Percentiles rank a stretch among this genome's conserved stretches.
Evolutionary conservation across 2,329 filamentous ascomycete species (phyloP).

Genomic region (Fusarium beomiforme): DNA sequence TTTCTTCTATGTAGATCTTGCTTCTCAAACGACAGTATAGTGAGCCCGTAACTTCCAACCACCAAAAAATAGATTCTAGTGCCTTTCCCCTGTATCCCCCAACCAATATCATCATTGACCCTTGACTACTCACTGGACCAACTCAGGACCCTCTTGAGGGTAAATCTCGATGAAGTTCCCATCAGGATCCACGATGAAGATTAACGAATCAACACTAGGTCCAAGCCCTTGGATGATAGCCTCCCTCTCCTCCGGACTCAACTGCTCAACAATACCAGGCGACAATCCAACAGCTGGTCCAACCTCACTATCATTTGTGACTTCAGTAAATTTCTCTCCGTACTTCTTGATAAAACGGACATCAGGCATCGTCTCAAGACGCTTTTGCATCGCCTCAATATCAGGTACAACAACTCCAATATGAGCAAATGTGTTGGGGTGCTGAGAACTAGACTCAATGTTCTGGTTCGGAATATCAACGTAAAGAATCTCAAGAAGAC

Average conservation of each 20-base stretch:
- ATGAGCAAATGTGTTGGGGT: not conserved
- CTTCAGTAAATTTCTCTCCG: not conserved
- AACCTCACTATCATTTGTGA: not conserved
- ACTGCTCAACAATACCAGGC: not conserved
- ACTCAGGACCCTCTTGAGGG: not conserved
- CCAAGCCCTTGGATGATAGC: not conserved
- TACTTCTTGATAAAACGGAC: not conserved
- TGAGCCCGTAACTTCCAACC: too few relatives aligned
- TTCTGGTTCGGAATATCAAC: not conserved
- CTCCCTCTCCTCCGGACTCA: not conserved
- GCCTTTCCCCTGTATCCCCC: too few relatives aligned
- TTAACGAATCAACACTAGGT: not conserved
- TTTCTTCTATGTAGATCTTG: fast-evolving
- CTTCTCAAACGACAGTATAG: fast-evolving
- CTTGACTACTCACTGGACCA: not conserved
- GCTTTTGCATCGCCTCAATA: not conserved
- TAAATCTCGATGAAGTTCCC: constrained; percentile 17
- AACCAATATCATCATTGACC: not conserved
- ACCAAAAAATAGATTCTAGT: too few relatives aligned
- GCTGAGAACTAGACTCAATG: not conserved
- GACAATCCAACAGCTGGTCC: not conserved
- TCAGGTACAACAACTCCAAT: constrained; percentile 5
- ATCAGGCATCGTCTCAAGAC: not conserved
- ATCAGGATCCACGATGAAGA: constrained; percentile 6
- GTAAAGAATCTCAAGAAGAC: not conserved